These are phyloP conservation scores for Wickerhamiella sorbophila DNA, from an alignment of 805 yeast species.

Conservation along the genomic window DNA sequence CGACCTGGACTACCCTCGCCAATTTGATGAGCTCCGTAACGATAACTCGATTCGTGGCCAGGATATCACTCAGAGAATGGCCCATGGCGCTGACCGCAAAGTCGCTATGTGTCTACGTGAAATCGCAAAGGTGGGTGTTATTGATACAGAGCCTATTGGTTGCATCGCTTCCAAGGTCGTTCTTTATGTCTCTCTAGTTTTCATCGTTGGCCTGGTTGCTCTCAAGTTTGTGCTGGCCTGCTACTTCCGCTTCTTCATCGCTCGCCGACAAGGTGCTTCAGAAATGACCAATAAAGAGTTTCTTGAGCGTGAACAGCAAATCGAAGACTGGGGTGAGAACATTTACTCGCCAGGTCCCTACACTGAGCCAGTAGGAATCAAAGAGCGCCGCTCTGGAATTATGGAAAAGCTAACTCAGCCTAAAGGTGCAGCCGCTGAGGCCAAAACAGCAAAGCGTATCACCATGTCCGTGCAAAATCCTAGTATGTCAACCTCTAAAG, in stretches of 20 bases:
- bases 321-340: conserved; percentile 80
- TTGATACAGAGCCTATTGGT: conserved; percentile 83
- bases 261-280: conserved; percentile 71
- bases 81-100: conserved; percentile 49
- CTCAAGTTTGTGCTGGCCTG: conserved; percentile 74
- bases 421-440: conserved; percentile 3
- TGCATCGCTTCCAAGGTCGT: conserved; percentile 86
- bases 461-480: conserved; percentile 25
- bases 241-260: conserved; percentile 72
- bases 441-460: conserved; percentile 10
- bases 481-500: conserved; percentile 19
- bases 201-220: conserved; percentile 68
- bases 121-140: conserved; percentile 73
- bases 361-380: background rate
- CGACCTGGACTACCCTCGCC: conserved; percentile 56
- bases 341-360: conserved; percentile 26
- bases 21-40: conserved; percentile 49
- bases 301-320: conserved; percentile 47
- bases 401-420: conserved; percentile 12
- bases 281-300: conserved; percentile 40
- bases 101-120: conserved; percentile 75
- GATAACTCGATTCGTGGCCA: conserved; percentile 50
- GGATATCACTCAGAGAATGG: conserved; percentile 64
- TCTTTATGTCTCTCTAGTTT: conserved; percentile 62
- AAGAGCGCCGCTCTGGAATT: conserved; percentile 13